Percentiles rank a stretch among this genome's conserved stretches.
phyloP scores from a whole-genome alignment of 345 rosid genomes.

The Gossypium rotundifolium region DNA sequence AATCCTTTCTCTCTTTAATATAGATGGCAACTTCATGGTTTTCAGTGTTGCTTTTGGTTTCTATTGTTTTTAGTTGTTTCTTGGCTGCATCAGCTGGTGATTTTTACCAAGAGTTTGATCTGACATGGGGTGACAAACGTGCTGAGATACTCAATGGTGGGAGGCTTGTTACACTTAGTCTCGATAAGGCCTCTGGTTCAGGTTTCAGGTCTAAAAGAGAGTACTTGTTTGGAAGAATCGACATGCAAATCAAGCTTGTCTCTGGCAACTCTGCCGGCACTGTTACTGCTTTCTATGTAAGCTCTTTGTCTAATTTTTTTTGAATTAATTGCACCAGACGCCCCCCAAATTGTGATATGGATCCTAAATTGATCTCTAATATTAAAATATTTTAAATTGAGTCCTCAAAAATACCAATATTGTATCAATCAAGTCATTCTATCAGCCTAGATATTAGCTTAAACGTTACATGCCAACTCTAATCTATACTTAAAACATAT shows the following conservation, averaged over 20 bases:
- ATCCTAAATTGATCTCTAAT: too few relatives aligned
- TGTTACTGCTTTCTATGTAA: constrained; percentile 26
- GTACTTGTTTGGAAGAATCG: constrained; percentile 20
- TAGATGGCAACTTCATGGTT: background rate
- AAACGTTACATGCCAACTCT: too few relatives aligned
- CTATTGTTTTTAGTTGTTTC: background rate
- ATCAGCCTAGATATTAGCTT: too few relatives aligned
- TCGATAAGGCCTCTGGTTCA: constrained; percentile 21
- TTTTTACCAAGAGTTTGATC: constrained; percentile 14
- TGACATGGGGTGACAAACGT: constrained; percentile 23
- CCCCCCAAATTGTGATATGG: too few relatives aligned
- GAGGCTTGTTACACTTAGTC: constrained; percentile 14
- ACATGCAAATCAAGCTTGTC: constrained; percentile 24
- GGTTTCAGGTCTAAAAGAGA: constrained; percentile 23
- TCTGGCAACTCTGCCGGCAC: constrained; percentile 31
- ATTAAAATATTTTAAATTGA: too few relatives aligned
- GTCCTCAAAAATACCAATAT: too few relatives aligned
- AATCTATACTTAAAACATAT: too few relatives aligned
- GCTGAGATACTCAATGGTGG: constrained; percentile 20
- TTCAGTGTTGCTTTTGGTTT: background rate
- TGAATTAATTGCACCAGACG: background rate
- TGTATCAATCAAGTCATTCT: too few relatives aligned
- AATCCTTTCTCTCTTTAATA: background rate
- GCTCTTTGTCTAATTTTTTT: background rate
- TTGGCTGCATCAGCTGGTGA: constrained; percentile 19